Evolutionary conservation across 192 early-diverging fungal species (phyloP).

Genomic region (Funneliformis mosseae): DNA sequence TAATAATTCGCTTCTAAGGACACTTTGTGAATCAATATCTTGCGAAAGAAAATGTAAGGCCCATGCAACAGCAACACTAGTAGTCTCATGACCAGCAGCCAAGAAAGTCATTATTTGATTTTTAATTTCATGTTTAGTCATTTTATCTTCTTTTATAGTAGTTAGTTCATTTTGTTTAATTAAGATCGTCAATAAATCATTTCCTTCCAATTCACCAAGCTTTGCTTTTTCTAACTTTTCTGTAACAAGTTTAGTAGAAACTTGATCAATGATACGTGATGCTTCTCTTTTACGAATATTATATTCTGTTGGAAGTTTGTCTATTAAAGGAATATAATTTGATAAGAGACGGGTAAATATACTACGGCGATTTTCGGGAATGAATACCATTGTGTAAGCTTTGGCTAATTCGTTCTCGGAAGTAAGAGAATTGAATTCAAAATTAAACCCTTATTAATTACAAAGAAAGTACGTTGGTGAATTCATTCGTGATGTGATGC

Average conservation of each 20-base stretch:
- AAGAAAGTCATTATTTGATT: conserved; percentile 56
- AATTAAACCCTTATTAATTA: conserved; percentile 45
- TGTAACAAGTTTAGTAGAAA: conserved; percentile 42
- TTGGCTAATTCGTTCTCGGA: conserved; percentile 42
- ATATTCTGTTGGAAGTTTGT: conserved; percentile 39
- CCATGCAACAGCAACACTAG: conserved; percentile 54
- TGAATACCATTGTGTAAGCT: conserved; percentile 51
- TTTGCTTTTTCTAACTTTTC: conserved; percentile 38
- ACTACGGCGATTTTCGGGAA: conserved; percentile 8
- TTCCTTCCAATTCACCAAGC: conserved; percentile 28
- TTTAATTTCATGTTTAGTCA: conserved; percentile 50
- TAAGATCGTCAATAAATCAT: conserved; percentile 51
- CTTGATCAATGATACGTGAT: conserved; percentile 33
- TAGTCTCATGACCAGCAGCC: conserved; percentile 65
- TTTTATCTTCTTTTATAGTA: conserved; percentile 39
- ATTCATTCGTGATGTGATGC: background rate
- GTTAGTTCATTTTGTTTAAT: conserved; percentile 49
- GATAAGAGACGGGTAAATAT: conserved; percentile 34
- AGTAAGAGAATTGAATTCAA: conserved; percentile 49
- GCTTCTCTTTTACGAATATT: conserved; percentile 2
- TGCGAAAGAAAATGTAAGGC: conserved; percentile 53
- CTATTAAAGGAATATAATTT: conserved; percentile 31
- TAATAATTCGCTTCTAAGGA: conserved; percentile 50
- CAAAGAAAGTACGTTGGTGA: too few species aligned
- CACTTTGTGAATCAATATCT: conserved; percentile 45